phyloP scores from a whole-genome alignment of 2,329 filamentous ascomycete species.

The Sporothrix brunneoviolacea region DNA sequence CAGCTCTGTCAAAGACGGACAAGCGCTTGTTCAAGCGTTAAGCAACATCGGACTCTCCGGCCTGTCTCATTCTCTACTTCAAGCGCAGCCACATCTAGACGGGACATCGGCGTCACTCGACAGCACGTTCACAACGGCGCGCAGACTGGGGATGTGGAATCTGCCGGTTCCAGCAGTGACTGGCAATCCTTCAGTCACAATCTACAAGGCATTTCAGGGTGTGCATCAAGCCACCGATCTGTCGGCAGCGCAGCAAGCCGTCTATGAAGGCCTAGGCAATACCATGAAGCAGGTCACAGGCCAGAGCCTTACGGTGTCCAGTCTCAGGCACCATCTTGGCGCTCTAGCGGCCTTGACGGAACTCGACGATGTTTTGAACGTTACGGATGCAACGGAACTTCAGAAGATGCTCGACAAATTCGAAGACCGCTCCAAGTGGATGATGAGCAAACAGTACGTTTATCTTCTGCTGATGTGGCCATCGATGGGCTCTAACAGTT shows the following conservation, averaged over 20 bases:
- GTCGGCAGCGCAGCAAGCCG: constrained; percentile 43
- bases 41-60: constrained; percentile 78
- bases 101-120: constrained; percentile 55
- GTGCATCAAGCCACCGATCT: constrained; percentile 61
- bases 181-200: constrained; percentile 57
- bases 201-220: constrained; percentile 77
- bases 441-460: constrained; percentile 49
- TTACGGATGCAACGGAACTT: constrained; percentile 53
- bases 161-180: constrained; percentile 63
- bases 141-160: constrained; percentile 87
- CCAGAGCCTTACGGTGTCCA: constrained; percentile 42
- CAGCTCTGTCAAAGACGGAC: constrained; percentile 51
- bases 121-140: constrained; percentile 70
- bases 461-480: not conserved
- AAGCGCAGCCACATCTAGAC: constrained; percentile 56
- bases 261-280: constrained; percentile 57
- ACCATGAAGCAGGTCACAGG: constrained; percentile 53
- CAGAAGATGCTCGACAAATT: constrained; percentile 57
- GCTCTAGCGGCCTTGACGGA: constrained; percentile 71
- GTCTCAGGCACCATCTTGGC: constrained; percentile 49
- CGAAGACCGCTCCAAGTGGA: constrained; percentile 63
- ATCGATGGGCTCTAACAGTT: no score
- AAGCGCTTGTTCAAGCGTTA: constrained; percentile 69
- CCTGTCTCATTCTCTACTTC: constrained; percentile 72
- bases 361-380: constrained; percentile 67